Evolutionary conservation across 441 rosid species (phyloP), one percentile per base, ranked within the genome.

Genomic region (Adansonia madagascariensis): DNA sequence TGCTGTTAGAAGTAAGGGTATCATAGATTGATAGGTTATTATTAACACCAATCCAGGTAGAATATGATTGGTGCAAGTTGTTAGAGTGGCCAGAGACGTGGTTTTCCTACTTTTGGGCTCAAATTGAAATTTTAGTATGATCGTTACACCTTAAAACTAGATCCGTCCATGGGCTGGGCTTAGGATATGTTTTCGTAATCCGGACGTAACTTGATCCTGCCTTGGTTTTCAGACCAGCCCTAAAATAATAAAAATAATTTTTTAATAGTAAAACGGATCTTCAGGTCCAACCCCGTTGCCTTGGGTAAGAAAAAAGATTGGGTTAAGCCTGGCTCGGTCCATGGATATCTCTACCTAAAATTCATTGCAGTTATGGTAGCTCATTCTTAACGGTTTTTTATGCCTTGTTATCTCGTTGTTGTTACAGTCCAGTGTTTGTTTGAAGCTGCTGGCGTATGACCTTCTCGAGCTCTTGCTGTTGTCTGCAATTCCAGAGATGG

Each of bases 401-500:
- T 73, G 35, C 8, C 11, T 24, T 60, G 70, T 15, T 61, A 35
- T 60, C 24, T 52, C 71, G 41, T 35, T 35, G 41, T 17, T 63
- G 61, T 67, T 83, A 86, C 89, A 96, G 99, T 92, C 98, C 9
- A 75, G 91, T 27, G 96, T 91, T 75, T 91, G 94, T 78, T 78
- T 94, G 80, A 94, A 93, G 88, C 92, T 87, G 65, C 81, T 94
- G 69, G 91, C 89, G 27, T 97, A 77, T 73, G 97, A 91, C 80
- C 89, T 97, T 74, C 80, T 94, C 12, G 98, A 94, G 89, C 85
- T 91, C 78, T 82, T 97, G 82, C 88, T 94, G 71, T 70, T 83
- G 79, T 88, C 98, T 0, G 90, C 98, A 53, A 93, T 94, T 71
- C 97, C 98, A 0, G 99, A 97, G 78, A 78, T 94, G 88, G 92